Conservation (phyloP, 768 basidiomycete genomes). For the Lentinula detonsa region DNA sequence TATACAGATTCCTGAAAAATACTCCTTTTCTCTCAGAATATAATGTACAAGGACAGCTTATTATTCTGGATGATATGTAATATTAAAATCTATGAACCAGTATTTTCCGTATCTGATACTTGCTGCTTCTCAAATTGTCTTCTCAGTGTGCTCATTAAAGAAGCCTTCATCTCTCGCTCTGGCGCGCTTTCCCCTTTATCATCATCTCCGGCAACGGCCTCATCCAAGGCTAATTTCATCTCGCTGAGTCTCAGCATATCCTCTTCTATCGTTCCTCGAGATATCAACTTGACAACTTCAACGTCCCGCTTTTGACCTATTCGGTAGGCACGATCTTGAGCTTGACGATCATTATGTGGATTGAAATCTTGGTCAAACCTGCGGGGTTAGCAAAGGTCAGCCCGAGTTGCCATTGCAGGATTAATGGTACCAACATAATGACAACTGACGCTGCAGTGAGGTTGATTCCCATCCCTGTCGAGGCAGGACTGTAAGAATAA, state of each 20-base stretch:
- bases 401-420: not conserved
- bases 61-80: not conserved
- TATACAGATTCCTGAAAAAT: not conserved
- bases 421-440: slow-evolving; percentile 56
- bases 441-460: slow-evolving; percentile 94
- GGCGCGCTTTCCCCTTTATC: slow-evolving; percentile 56
- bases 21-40: too few species aligned
- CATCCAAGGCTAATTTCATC: slow-evolving; percentile 88
- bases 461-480: slow-evolving; percentile 85
- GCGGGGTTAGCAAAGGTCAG: not conserved
- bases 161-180: slow-evolving; percentile 80
- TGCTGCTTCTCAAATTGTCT: slow-evolving; percentile 71
- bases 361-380: slow-evolving; percentile 99
- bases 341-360: slow-evolving; percentile 95
- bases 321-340: slow-evolving; percentile 94
- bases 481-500: slow-evolving; percentile 1
- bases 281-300: slow-evolving; percentile 91
- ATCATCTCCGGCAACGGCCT: slow-evolving; percentile 83
- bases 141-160: slow-evolving; percentile 77
- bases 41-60: not conserved
- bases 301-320: slow-evolving; percentile 95
- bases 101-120: slow-evolving; percentile 12
- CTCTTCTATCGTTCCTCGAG: slow-evolving; percentile 90
- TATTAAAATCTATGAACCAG: not conserved
- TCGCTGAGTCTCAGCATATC: slow-evolving; percentile 88